phyloP scores from a whole-genome alignment of 768 basidiomycete genomes.

The Boletus tomentosulus region DNA sequence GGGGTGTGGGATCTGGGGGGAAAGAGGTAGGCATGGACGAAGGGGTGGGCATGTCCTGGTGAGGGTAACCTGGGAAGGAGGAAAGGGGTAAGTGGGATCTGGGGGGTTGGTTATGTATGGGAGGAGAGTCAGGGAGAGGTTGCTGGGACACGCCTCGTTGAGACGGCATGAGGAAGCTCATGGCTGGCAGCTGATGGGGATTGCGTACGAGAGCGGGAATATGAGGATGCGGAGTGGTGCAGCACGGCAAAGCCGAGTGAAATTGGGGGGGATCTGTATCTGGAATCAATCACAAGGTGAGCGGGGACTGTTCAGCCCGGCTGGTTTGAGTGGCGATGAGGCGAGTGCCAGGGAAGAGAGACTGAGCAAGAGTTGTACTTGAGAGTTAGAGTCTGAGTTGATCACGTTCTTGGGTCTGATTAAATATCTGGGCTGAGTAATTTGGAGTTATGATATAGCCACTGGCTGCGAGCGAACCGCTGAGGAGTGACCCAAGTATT shows the following conservation, averaged over 20 bases:
- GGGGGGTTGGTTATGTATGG: slow-evolving; percentile 31
- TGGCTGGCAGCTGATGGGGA: slow-evolving; percentile 21
- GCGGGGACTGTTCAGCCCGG: background rate
- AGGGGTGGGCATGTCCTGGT: slow-evolving; percentile 28
- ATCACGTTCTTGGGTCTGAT: slow-evolving; percentile 6
- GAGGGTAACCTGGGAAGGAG: slow-evolving; percentile 34
- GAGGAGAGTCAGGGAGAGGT: slow-evolving; percentile 20
- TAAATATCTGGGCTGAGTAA: slow-evolving; percentile 7
- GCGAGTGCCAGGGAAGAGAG: background rate
- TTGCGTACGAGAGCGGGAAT: slow-evolving; percentile 18
- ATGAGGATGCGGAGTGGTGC: slow-evolving; percentile 17
- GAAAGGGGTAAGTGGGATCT: slow-evolving; percentile 38
- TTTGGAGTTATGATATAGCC: background rate
- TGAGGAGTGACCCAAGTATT: background rate
- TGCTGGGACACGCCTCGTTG: slow-evolving; percentile 33
- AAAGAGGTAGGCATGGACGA: slow-evolving; percentile 27
- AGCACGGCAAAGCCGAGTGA: slow-evolving; percentile 16
- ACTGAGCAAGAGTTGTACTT: background rate
- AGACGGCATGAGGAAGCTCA: slow-evolving; percentile 34
- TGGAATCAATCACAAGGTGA: slow-evolving; percentile 10
- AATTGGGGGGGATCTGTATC: slow-evolving; percentile 13
- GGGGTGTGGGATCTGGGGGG: slow-evolving; percentile 34
- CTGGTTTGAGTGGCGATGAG: slow-evolving; percentile 1
- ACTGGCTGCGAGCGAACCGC: background rate
- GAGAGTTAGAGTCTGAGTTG: slow-evolving; percentile 22